Percentiles rank a stretch among this genome's conserved stretches.
phyloP scores from a whole-genome alignment of 306 rosid species.

The Benincasa hispida region DNA sequence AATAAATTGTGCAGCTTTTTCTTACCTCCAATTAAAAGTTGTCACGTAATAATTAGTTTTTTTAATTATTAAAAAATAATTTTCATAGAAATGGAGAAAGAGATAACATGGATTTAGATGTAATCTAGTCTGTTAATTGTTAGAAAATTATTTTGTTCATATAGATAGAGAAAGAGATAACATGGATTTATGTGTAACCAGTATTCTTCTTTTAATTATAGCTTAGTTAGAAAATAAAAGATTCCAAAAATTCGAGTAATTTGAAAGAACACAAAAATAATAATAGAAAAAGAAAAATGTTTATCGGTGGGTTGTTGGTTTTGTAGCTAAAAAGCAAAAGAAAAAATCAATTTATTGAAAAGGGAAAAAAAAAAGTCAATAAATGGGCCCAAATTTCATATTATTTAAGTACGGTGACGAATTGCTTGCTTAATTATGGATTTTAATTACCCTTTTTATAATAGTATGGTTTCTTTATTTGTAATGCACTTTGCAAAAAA shows the following conservation, averaged over 20 bases:
- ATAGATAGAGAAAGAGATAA: too few species aligned
- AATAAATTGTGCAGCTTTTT: too few species aligned
- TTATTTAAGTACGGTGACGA: background rate
- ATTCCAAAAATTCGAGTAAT: background rate
- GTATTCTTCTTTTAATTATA: too few species aligned
- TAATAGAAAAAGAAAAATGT: background rate
- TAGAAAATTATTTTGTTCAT: too few species aligned
- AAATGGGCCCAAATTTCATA: background rate
- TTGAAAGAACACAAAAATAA: background rate
- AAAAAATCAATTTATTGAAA: background rate
- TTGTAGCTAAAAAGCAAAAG: background rate
- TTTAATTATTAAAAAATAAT: too few species aligned
- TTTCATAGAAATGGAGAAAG: too few species aligned
- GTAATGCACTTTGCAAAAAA: background rate
- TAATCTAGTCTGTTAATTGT: too few species aligned
- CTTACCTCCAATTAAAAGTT: too few species aligned
- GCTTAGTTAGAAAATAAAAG: background rate
- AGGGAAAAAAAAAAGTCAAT: background rate
- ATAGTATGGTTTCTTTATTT: background rate
- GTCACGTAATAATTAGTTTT: too few species aligned
- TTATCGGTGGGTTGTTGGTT: background rate
- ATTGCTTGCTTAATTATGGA: background rate
- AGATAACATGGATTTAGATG: too few species aligned
- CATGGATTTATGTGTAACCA: too few species aligned
- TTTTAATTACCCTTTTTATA: background rate